Evolutionary conservation across 129 eudicot species (phyloP).

Genomic region (Flaveria brownii): DNA sequence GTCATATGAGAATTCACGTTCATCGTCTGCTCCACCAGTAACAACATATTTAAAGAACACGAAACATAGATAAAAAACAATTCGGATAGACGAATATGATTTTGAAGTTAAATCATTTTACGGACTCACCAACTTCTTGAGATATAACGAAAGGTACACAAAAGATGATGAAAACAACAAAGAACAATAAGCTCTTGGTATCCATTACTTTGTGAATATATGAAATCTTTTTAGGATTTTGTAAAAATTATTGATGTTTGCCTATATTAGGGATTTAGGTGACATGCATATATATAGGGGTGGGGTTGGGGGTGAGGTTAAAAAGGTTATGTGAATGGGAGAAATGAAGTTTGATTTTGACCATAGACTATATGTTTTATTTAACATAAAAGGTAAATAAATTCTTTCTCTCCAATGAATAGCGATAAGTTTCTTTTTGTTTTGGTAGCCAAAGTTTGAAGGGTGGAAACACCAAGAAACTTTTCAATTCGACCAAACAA

Average conservation of each 20-base stretch:
- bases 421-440: too few relatives aligned
- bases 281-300: not conserved
- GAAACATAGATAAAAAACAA: not conserved
- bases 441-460: not conserved
- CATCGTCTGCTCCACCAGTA: conserved; percentile 42
- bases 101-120: not conserved
- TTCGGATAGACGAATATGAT: not conserved
- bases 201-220: conserved; percentile 14
- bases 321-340: conserved; percentile 21
- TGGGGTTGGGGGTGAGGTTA: not conserved
- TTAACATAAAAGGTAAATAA: not conserved
- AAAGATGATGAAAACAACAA: conserved; percentile 30
- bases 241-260: conserved; percentile 18
- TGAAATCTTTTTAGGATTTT: not conserved
- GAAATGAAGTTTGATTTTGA: not conserved
- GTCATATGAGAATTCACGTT: conserved; percentile 46
- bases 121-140: conserved; percentile 59
- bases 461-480: not conserved
- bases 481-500: not conserved
- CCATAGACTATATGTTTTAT: conserved; percentile 6
- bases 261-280: not conserved
- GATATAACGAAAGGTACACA: conserved; percentile 11
- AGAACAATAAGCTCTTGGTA: conserved; percentile 15
- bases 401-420: not conserved
- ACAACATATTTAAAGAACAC: not conserved